These are phyloP conservation scores for Pseudocercospora crystallina DNA, from an alignment of 2,329 filamentous ascomycete genomes.

Conservation along the genomic window DNA sequence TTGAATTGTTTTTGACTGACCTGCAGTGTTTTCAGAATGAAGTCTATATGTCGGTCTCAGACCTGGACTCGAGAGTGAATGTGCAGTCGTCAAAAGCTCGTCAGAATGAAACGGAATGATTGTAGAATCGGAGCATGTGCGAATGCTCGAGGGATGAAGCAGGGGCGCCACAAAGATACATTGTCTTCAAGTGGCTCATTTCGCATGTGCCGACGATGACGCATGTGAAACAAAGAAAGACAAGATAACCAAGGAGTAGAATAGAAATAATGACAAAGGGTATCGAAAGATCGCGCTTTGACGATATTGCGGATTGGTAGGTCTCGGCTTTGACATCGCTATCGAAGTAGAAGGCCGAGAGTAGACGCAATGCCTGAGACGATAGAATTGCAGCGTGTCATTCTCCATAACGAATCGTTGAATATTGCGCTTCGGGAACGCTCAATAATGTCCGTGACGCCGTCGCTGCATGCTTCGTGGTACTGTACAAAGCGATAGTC, in stretches of 20 bases:
- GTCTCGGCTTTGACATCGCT: slow-evolving; percentile 12
- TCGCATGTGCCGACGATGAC: slow-evolving; percentile 8
- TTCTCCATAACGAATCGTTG: no score
- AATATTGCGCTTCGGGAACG: no score
- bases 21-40: slow-evolving; percentile 15
- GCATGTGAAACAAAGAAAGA: slow-evolving; percentile 11
- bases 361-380: no score
- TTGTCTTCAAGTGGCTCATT: slow-evolving; percentile 4
- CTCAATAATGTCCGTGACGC: slow-evolving; percentile 7
- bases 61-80: slow-evolving; percentile 11
- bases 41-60: slow-evolving; percentile 18
- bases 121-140: slow-evolving; percentile 4
- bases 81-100: background rate
- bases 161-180: slow-evolving; percentile 2
- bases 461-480: slow-evolving; percentile 22
- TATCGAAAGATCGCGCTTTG: background rate
- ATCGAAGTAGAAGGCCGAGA: background rate
- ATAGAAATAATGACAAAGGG: slow-evolving; percentile 16
- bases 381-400: no score
- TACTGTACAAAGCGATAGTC: slow-evolving; percentile 12
- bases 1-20: slow-evolving; percentile 15
- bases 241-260: slow-evolving; percentile 12
- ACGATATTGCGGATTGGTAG: background rate
- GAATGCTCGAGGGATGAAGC: background rate
- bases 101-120: background rate